These are phyloP conservation scores for Mesembryanthemum crystallinum DNA, from an alignment of 148 eudicot genomes.

Conservation along the genomic window DNA sequence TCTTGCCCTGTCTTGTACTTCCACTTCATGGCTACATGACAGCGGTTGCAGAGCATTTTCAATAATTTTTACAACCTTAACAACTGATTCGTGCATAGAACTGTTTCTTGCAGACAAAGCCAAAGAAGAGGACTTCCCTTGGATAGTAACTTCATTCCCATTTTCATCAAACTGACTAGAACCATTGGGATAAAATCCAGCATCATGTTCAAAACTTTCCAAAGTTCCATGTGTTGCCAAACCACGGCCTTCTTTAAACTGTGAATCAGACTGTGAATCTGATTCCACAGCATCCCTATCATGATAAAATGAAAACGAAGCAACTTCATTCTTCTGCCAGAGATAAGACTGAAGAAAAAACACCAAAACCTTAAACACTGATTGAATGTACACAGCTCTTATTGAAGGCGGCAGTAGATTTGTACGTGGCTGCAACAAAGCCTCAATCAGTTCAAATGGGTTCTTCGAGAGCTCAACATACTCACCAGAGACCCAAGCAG, in stretches of 20 bases:
- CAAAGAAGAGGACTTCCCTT: constrained; percentile 10
- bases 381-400: constrained; percentile 78
- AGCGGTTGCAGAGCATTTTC: constrained; percentile 53
- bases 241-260: constrained; percentile 19
- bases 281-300: constrained; percentile 20
- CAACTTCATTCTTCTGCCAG: constrained; percentile 40
- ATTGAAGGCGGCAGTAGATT: constrained; percentile 64
- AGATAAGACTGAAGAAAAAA: constrained; percentile 61
- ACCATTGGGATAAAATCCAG: constrained; percentile 24
- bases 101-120: constrained; percentile 18
- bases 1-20: constrained; percentile 71
- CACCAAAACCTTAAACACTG: constrained; percentile 64
- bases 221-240: constrained; percentile 11
- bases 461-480: constrained; percentile 72
- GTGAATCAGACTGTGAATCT: constrained; percentile 25
- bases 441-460: constrained; percentile 73
- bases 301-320: constrained; percentile 25
- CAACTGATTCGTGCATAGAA: constrained; percentile 37
- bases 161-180: constrained; percentile 17
- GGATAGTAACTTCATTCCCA: constrained; percentile 18
- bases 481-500: constrained; percentile 91
- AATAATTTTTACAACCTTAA: constrained; percentile 41
- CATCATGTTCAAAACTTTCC: constrained; percentile 21
- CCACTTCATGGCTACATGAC: constrained; percentile 65
- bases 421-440: constrained; percentile 88